Conservation (phyloP, 2,329 filamentous ascomycete species). For the Torrubiella hemipterigena region DNA sequence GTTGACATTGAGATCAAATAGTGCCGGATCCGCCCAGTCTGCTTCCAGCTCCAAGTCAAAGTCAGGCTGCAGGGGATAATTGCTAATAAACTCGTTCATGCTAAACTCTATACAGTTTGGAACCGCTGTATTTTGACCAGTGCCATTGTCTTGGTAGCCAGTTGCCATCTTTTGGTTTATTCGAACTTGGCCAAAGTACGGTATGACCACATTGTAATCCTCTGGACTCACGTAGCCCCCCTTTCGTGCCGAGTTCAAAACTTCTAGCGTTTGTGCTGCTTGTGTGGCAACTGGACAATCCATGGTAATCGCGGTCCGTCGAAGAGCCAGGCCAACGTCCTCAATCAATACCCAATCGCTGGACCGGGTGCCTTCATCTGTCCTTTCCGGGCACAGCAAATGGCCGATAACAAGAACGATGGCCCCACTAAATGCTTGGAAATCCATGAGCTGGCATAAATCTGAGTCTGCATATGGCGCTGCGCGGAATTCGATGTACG, state of each 20-base stretch:
- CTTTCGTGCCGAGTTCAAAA: conserved; percentile 17
- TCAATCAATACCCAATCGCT: neutral
- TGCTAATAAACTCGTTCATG: conserved; percentile 3
- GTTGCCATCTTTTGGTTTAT: conserved; percentile 1
- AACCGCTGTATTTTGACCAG: neutral
- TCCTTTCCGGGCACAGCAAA: conserved; percentile 18
- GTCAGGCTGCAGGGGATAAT: neutral
- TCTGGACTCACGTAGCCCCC: conserved; percentile 10
- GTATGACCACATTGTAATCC: conserved; percentile 26
- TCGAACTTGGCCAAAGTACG: conserved; percentile 27
- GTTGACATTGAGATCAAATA: conserved; percentile 2
- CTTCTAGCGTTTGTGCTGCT: conserved; percentile 25
- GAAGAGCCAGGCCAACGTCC: conserved; percentile 3
- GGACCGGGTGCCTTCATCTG: neutral
- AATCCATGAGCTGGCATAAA: conserved; percentile 34
- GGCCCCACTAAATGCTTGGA: conserved; percentile 31
- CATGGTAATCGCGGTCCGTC: conserved; percentile 9
- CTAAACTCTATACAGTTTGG: conserved; percentile 3
- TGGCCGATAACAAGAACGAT: conserved; percentile 28
- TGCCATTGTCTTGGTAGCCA: neutral
- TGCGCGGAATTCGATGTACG: conserved; percentile 20
- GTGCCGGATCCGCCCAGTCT: conserved; percentile 4
- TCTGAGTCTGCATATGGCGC: conserved; percentile 5
- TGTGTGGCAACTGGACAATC: conserved; percentile 30
- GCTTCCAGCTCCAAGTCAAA: conserved; percentile 1